Percentiles rank a stretch among this genome's conserved stretches.
Conservation (phyloP, 352 stramenopile genomes). For the Lagenidium giganteum region DNA sequence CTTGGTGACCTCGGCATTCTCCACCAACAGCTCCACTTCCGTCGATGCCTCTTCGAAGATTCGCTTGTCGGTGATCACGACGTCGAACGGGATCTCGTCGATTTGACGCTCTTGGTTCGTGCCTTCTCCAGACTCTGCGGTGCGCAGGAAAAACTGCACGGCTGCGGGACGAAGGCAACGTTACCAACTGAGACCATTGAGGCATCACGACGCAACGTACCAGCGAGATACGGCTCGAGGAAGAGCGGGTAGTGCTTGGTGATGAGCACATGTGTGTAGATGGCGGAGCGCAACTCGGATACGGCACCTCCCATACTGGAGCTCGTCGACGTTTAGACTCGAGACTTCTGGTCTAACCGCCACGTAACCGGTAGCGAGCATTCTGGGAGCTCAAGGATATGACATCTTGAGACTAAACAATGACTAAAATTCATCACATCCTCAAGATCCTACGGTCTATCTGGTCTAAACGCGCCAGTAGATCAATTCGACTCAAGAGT, state of each 20-base stretch:
- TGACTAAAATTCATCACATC: no score
- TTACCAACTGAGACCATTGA: background rate
- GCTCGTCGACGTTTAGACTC: no score
- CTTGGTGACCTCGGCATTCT: slow-evolving; percentile 41
- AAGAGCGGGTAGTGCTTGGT: slow-evolving; percentile 48
- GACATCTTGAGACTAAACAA: no score
- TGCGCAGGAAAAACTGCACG: slow-evolving; percentile 62
- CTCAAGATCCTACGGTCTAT: no score
- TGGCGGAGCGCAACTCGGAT: slow-evolving; percentile 58
- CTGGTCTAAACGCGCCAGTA: no score
- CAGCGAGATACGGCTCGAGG: slow-evolving; percentile 50
- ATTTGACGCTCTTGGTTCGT: slow-evolving; percentile 41
- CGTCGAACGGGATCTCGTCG: slow-evolving; percentile 41
- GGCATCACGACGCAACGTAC: slow-evolving; percentile 14
- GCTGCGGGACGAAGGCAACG: slow-evolving; percentile 11
- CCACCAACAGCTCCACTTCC: slow-evolving; percentile 61
- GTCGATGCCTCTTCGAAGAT: slow-evolving; percentile 65
- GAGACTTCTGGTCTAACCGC: no score
- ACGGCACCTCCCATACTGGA: slow-evolving; percentile 54
- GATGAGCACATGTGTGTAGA: slow-evolving; percentile 61
- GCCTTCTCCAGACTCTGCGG: slow-evolving; percentile 63
- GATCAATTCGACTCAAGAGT: no score
- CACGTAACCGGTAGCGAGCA: no score
- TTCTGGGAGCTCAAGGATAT: no score
- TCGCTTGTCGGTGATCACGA: slow-evolving; percentile 44